Evolutionary conservation across 2,329 filamentous ascomycete species (phyloP).

Genomic region (Chaetomium strumarium): DNA sequence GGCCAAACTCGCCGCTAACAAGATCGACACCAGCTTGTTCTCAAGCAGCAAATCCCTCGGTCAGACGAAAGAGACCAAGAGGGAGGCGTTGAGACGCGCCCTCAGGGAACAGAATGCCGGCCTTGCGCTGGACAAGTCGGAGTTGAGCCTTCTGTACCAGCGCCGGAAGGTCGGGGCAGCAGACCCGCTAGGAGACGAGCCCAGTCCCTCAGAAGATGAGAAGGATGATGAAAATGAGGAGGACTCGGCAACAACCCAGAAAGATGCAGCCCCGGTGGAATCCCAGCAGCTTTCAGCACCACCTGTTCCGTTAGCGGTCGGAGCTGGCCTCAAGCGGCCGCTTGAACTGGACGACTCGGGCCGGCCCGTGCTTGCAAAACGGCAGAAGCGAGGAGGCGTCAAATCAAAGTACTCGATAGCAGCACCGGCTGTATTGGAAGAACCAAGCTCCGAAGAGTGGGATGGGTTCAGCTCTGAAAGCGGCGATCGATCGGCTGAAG

Average conservation of each 20-base stretch:
- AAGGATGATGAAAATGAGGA: conserved; percentile 24
- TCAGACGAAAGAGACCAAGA: conserved; percentile 63
- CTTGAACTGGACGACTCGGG: conserved; percentile 75
- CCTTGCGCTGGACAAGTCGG: conserved; percentile 48
- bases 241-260: conserved; percentile 1
- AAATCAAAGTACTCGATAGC: conserved; percentile 47
- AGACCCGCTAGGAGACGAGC: conserved; percentile 24
- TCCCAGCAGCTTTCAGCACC: background rate
- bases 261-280: conserved; percentile 1
- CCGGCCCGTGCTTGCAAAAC: conserved; percentile 73
- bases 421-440: conserved; percentile 39
- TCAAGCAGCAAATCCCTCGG: conserved; percentile 74
- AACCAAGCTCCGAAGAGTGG: conserved; percentile 49
- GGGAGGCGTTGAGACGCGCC: conserved; percentile 58
- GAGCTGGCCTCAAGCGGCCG: conserved; percentile 81
- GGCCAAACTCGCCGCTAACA: conserved; percentile 71
- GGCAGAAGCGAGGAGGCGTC: conserved; percentile 64
- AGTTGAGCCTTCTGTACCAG: conserved; percentile 50
- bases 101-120: conserved; percentile 61
- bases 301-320: conserved; percentile 36
- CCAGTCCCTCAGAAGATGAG: conserved; percentile 22
- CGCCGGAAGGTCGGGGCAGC: conserved; percentile 32
- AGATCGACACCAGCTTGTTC: conserved; percentile 76
- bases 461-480: conserved; percentile 54
- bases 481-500: conserved; percentile 27